Evolutionary conservation across 1,139 yeast genomes (phyloP).

Genomic region (Lodderomyces elongisporus): DNA sequence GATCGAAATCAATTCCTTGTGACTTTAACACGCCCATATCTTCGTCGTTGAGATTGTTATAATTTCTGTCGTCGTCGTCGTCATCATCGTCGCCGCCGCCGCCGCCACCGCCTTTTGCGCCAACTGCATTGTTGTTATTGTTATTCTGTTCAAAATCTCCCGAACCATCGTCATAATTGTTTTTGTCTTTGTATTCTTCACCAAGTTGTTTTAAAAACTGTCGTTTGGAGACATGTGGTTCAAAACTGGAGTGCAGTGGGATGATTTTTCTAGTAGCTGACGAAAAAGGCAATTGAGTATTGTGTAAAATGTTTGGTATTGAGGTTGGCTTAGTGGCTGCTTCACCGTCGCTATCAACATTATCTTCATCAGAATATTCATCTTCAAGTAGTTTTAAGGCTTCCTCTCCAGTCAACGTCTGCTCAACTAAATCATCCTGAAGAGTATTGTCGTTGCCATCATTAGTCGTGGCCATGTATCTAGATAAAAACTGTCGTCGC

Average conservation of each 20-base stretch:
- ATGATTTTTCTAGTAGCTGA: too few species aligned
- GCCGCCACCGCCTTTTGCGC: conserved; percentile 13
- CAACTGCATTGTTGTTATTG: conserved; percentile 3
- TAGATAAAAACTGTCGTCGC: too few species aligned
- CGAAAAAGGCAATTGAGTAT: too few species aligned
- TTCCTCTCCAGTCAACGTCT: too few species aligned
- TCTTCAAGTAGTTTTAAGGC: too few species aligned
- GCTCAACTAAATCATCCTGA: too few species aligned
- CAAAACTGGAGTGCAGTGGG: background rate
- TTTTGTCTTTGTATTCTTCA: conserved; percentile 10
- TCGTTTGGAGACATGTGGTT: conserved; percentile 4
- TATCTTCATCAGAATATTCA: too few species aligned
- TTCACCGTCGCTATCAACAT: too few species aligned
- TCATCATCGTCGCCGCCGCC: conserved; percentile 15
- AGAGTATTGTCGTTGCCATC: too few species aligned
- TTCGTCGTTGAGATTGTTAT: conserved; percentile 17
- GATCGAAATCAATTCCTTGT: conserved; percentile 6
- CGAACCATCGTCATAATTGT: conserved; percentile 14
- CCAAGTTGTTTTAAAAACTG: conserved; percentile 8
- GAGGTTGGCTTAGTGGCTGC: too few species aligned
- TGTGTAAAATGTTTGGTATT: too few species aligned
- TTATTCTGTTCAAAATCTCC: conserved; percentile 2
- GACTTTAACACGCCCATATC: conserved; percentile 13
- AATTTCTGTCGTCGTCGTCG: conserved; percentile 7
- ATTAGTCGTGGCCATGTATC: too few species aligned